Percentiles rank a stretch among this genome's conserved stretches.
Evolutionary conservation across 2,329 filamentous ascomycete genomes (phyloP).

Genomic region (Penicillium fuscoglaucum): DNA sequence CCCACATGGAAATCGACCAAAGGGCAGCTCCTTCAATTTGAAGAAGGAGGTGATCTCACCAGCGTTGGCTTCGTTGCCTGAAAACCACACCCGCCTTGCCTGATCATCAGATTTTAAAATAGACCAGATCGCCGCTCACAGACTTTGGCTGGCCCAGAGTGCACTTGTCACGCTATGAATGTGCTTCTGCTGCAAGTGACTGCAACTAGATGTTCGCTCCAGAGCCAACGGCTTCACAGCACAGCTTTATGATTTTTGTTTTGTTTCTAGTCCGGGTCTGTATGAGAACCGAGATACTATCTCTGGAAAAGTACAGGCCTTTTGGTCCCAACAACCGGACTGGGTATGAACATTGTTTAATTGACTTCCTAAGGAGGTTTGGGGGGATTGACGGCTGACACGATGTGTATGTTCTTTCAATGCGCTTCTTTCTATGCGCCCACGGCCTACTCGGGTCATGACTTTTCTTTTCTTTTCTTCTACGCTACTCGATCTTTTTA

Average conservation of each 20-base stretch:
- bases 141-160: constrained; percentile 13
- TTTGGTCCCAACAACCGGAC: background rate
- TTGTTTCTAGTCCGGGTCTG: background rate
- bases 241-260: background rate
- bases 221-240: background rate
- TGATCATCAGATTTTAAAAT: background rate
- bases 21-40: background rate
- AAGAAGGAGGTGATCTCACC: background rate
- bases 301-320: background rate
- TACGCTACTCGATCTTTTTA: background rate
- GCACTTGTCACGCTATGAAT: background rate
- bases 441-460: background rate
- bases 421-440: background rate
- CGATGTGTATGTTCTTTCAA: constrained; percentile 6
- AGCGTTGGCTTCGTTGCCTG: background rate
- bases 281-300: background rate
- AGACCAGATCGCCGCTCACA: background rate
- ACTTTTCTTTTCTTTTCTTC: background rate
- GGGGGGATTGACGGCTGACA: constrained; percentile 1
- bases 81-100: background rate
- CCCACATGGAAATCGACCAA: background rate
- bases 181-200: background rate
- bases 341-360: background rate
- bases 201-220: background rate
- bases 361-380: background rate